Conservation (phyloP, 805 yeast species). For the Jamesozyma jinghongensis region DNA sequence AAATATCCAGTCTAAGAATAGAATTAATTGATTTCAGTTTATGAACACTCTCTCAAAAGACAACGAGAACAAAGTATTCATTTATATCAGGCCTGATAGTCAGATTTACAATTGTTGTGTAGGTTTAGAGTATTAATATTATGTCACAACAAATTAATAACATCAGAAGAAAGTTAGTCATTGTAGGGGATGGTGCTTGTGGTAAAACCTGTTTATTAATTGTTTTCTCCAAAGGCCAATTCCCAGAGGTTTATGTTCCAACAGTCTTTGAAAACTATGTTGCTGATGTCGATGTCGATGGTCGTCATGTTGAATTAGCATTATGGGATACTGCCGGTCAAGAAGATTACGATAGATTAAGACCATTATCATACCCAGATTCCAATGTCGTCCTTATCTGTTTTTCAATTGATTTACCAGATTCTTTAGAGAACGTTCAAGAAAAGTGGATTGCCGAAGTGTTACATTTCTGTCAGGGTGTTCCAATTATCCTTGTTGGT, state of each 20-base stretch:
- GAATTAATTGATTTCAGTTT: no score
- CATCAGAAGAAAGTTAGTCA: slow-evolving; percentile 72
- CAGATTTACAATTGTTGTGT: no score
- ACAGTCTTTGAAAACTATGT: slow-evolving; percentile 97
- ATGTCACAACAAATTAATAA: slow-evolving; percentile 20
- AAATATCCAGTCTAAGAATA: no score
- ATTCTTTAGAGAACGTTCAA: slow-evolving; percentile 85
- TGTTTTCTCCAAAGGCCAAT: slow-evolving; percentile 77
- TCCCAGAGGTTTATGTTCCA: slow-evolving; percentile 92
- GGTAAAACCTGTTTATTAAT: slow-evolving; percentile 91
- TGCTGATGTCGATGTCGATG: slow-evolving; percentile 88
- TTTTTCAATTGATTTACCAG: slow-evolving; percentile 85
- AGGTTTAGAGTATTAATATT: no score
- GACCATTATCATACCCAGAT: slow-evolving; percentile 88
- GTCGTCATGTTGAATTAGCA: slow-evolving; percentile 86
- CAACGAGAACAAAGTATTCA: no score
- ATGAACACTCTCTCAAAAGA: no score
- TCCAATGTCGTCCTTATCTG: slow-evolving; percentile 86
- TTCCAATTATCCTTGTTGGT: slow-evolving; percentile 86
- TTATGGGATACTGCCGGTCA: slow-evolving; percentile 99
- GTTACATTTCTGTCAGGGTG: slow-evolving; percentile 86
- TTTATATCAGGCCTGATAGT: no score
- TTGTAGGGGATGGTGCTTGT: slow-evolving; percentile 97
- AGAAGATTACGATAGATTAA: slow-evolving; percentile 91
- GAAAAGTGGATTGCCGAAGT: slow-evolving; percentile 96